A percentile compares a stretch with the other conserved stretches of the same genome.
Evolutionary conservation across 805 yeast genomes (phyloP).

Genomic region (Barnettozyma wickerhamii): DNA sequence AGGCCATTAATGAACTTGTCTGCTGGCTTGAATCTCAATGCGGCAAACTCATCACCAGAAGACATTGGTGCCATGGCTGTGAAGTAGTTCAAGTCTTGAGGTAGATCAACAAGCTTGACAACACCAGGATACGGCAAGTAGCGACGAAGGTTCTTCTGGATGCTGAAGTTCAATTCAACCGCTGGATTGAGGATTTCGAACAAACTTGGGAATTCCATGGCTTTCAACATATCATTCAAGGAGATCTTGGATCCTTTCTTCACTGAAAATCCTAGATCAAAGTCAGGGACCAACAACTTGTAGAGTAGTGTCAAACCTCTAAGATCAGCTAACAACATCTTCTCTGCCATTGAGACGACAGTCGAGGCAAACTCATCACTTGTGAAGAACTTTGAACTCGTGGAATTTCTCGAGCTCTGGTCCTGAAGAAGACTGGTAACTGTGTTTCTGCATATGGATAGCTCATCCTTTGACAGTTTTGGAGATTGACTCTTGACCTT

Average conservation of each 20-base stretch:
- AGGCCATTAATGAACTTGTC: not conserved
- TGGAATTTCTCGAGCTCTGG: not conserved
- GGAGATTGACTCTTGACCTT: not conserved
- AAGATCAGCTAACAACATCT: slow-evolving; percentile 15
- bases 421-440: not conserved
- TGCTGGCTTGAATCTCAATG: not conserved
- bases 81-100: slow-evolving; percentile 39
- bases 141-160: too few species aligned
- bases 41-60: slow-evolving; percentile 5
- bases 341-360: slow-evolving; percentile 5
- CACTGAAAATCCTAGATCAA: slow-evolving; percentile 7
- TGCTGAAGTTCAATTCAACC: not conserved
- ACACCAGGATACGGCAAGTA: slow-evolving; percentile 44
- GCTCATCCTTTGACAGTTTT: not conserved
- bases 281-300: slow-evolving; percentile 18
- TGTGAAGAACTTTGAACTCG: slow-evolving; percentile 1
- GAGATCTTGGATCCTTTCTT: not conserved
- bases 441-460: not conserved
- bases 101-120: slow-evolving; percentile 48
- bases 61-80: slow-evolving; percentile 25
- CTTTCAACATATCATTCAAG: slow-evolving; percentile 11
- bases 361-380: slow-evolving; percentile 9
- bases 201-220: slow-evolving; percentile 11
- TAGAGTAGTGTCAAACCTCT: slow-evolving; percentile 19
- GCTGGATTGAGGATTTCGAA: not conserved